phyloP scores from a whole-genome alignment of 2,329 filamentous ascomycete species.

The Aspergillus flavus region DNA sequence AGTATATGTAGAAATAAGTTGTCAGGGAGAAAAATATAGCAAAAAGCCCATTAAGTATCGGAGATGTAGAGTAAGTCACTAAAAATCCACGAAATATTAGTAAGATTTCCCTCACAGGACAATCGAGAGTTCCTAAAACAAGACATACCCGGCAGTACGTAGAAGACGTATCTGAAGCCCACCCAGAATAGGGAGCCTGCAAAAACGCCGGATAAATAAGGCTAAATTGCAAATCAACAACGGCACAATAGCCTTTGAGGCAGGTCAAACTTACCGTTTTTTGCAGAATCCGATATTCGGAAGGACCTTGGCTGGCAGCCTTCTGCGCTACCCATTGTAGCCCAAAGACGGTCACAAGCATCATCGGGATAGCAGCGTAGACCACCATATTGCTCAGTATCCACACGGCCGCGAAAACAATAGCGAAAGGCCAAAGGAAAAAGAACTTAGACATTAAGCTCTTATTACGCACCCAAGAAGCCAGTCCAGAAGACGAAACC shows the following conservation, averaged over 20 bases:
- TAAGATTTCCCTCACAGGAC: not conserved
- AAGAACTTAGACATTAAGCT: conserved; percentile 81
- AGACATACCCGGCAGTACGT: conserved; percentile 69
- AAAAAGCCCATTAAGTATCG: conserved; percentile 80
- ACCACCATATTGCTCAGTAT: conserved; percentile 74
- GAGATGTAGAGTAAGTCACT: conserved; percentile 67
- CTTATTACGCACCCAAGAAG: conserved; percentile 72
- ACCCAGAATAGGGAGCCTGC: conserved; percentile 82
- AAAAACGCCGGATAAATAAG: conserved; percentile 93
- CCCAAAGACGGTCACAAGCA: conserved; percentile 63
- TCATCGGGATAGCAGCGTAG: conserved; percentile 73
- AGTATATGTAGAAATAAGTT: conserved; percentile 81
- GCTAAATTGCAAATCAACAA: conserved; percentile 53
- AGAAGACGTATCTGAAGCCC: conserved; percentile 72
- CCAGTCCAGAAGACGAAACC: conserved; percentile 71
- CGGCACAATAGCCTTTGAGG: not conserved
- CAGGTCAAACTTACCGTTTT: conserved; percentile 67
- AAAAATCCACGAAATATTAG: not conserved
- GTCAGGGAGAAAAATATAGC: conserved; percentile 65
- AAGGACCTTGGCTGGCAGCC: conserved; percentile 77
- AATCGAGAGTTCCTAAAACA: not conserved
- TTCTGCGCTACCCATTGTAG: conserved; percentile 79
- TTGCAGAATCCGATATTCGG: conserved; percentile 87
- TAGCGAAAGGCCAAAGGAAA: conserved; percentile 83
- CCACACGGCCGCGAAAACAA: conserved; percentile 71